phyloP scores from a whole-genome alignment of 1,284 basidiomycete species.

The Austroboletus rostrupii region DNA sequence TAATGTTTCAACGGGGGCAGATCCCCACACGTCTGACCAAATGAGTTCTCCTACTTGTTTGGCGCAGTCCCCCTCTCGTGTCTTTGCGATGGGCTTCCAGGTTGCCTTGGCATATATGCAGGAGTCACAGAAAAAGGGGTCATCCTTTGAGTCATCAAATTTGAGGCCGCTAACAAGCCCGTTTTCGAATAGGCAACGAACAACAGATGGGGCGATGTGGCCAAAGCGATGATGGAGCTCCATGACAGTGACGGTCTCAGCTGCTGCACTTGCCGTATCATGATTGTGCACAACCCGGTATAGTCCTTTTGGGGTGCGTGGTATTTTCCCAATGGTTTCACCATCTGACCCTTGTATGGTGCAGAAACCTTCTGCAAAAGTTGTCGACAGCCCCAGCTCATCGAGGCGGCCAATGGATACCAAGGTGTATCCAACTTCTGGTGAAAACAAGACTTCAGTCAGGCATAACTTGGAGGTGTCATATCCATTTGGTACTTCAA shows the following conservation, averaged over 20 bases:
- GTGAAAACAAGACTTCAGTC: conserved; percentile 34
- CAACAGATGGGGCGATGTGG: conserved; percentile 30
- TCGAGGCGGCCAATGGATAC: conserved; percentile 35
- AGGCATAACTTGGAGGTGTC: conserved; percentile 26
- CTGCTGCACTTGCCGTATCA: background rate
- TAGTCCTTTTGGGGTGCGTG: conserved; percentile 13
- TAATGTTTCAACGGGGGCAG: conserved; percentile 21
- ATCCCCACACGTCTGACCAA: conserved; percentile 32
- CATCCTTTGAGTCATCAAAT: conserved; percentile 13
- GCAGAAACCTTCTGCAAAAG: conserved; percentile 30
- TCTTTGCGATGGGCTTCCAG: conserved; percentile 10
- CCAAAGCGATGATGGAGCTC: conserved; percentile 33
- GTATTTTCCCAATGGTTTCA: conserved; percentile 19
- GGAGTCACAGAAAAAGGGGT: conserved; percentile 11
- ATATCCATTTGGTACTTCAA: conserved; percentile 36
- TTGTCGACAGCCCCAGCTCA: conserved; percentile 26
- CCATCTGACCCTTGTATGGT: no score
- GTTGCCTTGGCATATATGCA: conserved; percentile 15
- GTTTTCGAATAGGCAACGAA: background rate
- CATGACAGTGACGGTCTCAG: conserved; percentile 25
- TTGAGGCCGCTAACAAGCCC: conserved; percentile 1
- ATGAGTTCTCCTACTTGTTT: background rate
- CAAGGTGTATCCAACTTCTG: conserved; percentile 32
- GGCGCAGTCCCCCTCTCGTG: background rate
- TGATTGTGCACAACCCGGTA: background rate